Evolutionary conservation across 2,329 filamentous ascomycete genomes (phyloP).

Genomic region (Colletotrichum sp.): DNA sequence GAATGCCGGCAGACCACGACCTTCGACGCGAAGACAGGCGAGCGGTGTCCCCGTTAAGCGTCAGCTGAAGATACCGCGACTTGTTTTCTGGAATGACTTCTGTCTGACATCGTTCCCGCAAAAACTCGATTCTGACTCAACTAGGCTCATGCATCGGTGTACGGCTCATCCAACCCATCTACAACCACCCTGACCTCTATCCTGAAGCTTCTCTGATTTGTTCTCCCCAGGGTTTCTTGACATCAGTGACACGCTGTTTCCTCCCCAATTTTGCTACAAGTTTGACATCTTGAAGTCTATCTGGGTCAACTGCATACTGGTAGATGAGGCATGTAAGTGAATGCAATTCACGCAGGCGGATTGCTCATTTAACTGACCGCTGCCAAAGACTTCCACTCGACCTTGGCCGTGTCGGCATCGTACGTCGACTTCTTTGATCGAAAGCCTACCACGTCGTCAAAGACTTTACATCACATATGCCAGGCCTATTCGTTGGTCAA

Average conservation of each 20-base stretch:
- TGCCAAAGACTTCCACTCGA: neutral
- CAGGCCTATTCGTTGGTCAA: neutral
- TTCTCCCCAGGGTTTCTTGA: neutral
- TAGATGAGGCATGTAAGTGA: neutral
- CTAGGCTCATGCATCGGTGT: neutral
- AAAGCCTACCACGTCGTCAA: neutral
- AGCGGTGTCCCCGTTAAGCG: neutral
- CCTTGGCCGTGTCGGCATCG: neutral
- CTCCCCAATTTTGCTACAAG: neutral
- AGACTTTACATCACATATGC: neutral
- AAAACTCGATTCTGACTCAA: neutral
- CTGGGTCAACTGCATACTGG: neutral
- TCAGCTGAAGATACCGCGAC: slow-evolving; percentile 2
- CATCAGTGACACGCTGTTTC: neutral
- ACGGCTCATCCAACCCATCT: neutral
- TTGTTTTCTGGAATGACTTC: slow-evolving; percentile 2
- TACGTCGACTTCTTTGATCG: neutral
- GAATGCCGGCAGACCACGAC: slow-evolving; percentile 2
- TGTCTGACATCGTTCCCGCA: neutral
- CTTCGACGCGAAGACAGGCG: neutral
- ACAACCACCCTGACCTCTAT: neutral
- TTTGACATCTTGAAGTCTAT: neutral
- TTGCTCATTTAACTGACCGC: neutral
- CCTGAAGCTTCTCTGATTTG: neutral
- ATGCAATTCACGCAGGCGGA: neutral